phyloP scores from a whole-genome alignment of 208 protist genomes.

The Leishmania tarentolae region DNA sequence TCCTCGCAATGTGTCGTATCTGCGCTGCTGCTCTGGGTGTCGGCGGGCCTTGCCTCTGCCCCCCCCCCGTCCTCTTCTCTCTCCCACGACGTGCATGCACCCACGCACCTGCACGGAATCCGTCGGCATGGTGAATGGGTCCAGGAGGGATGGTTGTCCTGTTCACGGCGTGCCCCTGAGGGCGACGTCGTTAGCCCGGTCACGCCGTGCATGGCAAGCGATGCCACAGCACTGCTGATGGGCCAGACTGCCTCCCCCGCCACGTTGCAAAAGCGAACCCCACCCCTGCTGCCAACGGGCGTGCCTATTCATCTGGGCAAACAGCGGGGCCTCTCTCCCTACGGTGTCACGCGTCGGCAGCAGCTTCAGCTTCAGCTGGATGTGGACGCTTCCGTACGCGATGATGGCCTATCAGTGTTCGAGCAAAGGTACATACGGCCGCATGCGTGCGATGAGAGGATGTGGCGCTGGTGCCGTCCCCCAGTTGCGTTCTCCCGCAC shows the following conservation, averaged over 20 bases:
- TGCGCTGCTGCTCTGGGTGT: neutral
- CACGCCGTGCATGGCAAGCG: conserved; percentile 9
- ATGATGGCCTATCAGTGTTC: too few species aligned
- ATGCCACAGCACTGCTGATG: conserved; percentile 20
- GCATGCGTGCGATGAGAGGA: too few species aligned
- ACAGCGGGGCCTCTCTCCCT: conserved; percentile 22
- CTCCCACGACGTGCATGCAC: too few species aligned
- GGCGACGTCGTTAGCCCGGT: conserved; percentile 19
- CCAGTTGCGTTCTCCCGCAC: too few species aligned
- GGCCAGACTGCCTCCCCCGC: conserved; percentile 57
- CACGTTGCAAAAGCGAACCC: conserved; percentile 50
- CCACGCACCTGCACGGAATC: too few species aligned
- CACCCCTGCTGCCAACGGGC: conserved; percentile 28
- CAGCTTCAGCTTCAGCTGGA: too few species aligned
- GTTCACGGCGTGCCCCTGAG: conserved; percentile 21
- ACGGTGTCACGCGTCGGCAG: neutral
- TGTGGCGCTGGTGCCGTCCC: too few species aligned
- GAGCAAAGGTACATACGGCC: too few species aligned
- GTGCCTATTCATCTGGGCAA: conserved; percentile 57
- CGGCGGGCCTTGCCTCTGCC: neutral
- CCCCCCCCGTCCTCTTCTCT: neutral
- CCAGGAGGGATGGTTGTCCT: conserved; percentile 30
- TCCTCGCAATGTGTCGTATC: neutral
- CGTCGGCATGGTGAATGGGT: too few species aligned
- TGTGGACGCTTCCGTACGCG: too few species aligned